These are phyloP conservation scores for Monilinia fructigena DNA, from an alignment of 2,329 filamentous ascomycete genomes.

Conservation along the genomic window DNA sequence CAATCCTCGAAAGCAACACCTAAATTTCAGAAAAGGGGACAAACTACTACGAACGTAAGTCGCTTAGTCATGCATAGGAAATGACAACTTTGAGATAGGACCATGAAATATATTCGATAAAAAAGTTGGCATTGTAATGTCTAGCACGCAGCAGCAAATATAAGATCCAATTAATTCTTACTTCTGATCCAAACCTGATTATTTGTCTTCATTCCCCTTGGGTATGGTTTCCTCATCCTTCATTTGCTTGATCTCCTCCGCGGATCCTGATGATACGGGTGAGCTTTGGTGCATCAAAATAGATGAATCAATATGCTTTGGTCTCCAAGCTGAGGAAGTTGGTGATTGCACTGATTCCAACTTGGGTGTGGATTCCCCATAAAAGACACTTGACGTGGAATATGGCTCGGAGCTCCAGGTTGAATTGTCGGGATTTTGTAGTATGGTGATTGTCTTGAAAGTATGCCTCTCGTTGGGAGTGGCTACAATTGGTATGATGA, in stretches of 20 bases:
- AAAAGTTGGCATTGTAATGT: slow-evolving; percentile 11
- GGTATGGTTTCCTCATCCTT: slow-evolving; percentile 36
- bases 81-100: not conserved
- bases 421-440: slow-evolving; percentile 38
- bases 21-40: not conserved
- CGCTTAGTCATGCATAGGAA: not conserved
- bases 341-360: slow-evolving; percentile 34
- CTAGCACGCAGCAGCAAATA: slow-evolving; percentile 15
- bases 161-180: slow-evolving; percentile 9
- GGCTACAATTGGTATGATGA: slow-evolving; percentile 25
- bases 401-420: slow-evolving; percentile 33
- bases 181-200: slow-evolving; percentile 27
- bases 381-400: not conserved
- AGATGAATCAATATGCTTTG: slow-evolving; percentile 27
- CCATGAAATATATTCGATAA: not conserved
- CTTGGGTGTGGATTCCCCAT: slow-evolving; percentile 24
- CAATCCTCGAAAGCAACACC: not conserved
- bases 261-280: slow-evolving; percentile 28
- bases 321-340: slow-evolving; percentile 38
- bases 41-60: not conserved
- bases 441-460: slow-evolving; percentile 25
- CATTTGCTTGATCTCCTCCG: slow-evolving; percentile 36
- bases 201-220: slow-evolving; percentile 38
- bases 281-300: slow-evolving; percentile 33
- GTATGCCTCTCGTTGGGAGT: slow-evolving; percentile 21